These are phyloP conservation scores for Gracilaria domingensis DNA, from an alignment of 23 red algal genomes.

Conservation along the genomic window DNA sequence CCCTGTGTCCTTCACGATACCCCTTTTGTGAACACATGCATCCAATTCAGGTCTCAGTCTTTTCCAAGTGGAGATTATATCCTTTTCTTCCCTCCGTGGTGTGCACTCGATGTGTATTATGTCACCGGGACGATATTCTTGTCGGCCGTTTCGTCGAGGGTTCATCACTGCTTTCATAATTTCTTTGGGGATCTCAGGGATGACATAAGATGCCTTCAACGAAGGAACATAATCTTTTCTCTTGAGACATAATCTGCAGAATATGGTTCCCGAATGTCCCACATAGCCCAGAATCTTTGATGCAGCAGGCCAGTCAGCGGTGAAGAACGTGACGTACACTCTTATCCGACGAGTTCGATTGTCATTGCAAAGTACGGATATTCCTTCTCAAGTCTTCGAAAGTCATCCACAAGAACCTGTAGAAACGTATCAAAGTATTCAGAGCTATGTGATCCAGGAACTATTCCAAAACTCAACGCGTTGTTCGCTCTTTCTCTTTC, in stretches of 20 bases:
- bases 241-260: conserved; percentile 7
- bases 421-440: conserved; percentile 33
- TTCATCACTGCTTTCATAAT: not conserved
- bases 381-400: conserved; percentile 7
- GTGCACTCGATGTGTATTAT: not conserved
- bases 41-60: not conserved
- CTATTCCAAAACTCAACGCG: not conserved
- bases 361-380: not conserved
- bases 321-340: not conserved
- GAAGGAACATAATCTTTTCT: not conserved
- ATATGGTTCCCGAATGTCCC: not conserved
- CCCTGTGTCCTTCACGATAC: not conserved
- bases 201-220: not conserved
- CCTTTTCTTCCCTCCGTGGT: not conserved
- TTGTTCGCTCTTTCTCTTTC: not conserved
- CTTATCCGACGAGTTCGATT: not conserved
- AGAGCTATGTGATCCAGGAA: conserved; percentile 5
- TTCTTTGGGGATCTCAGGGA: not conserved
- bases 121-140: not conserved
- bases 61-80: not conserved
- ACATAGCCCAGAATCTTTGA: conserved; percentile 25
- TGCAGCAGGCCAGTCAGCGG: not conserved
- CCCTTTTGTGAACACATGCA: not conserved
- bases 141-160: not conserved
- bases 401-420: not conserved